Percentiles rank a stretch among this genome's conserved stretches.
Evolutionary conservation across 2,329 filamentous ascomycete species (phyloP).

Genomic region (Penicillium sp.): DNA sequence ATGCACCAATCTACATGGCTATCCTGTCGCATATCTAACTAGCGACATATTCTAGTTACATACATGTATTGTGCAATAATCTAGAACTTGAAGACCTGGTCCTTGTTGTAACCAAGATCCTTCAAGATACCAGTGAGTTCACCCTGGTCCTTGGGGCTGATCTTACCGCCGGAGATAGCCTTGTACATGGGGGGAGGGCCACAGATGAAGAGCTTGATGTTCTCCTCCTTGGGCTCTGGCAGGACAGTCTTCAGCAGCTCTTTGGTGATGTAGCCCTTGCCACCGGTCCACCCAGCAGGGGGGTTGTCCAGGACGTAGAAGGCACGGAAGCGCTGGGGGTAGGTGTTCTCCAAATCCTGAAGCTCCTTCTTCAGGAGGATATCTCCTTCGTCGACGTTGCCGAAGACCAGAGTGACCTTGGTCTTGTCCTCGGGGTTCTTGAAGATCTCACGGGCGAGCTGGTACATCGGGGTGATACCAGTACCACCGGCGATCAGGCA

Average conservation of each 20-base stretch:
- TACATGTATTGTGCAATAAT: constrained; percentile 16
- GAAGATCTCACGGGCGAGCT: constrained; percentile 88
- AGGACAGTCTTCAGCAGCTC: constrained; percentile 92
- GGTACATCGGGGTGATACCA: constrained; percentile 97
- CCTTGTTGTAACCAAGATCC: constrained; percentile 78
- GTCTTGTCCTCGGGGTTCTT: constrained; percentile 96
- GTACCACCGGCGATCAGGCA: constrained; percentile 80
- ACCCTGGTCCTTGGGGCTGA: constrained; percentile 89
- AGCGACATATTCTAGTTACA: constrained; percentile 15
- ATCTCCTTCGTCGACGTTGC: constrained; percentile 85
- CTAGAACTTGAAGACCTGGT: constrained; percentile 97
- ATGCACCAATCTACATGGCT: constrained; percentile 21
- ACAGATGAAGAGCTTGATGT: constrained; percentile 96
- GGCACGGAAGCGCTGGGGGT: constrained; percentile 89
- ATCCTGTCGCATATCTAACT: neutral
- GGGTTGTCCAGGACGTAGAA: constrained; percentile 92
- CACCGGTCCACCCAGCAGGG: constrained; percentile 72
- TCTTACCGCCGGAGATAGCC: constrained; percentile 84
- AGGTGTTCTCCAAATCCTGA: constrained; percentile 85
- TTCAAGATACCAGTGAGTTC: constrained; percentile 79
- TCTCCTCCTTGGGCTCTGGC: constrained; percentile 84
- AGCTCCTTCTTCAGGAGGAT: constrained; percentile 88
- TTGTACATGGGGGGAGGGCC: constrained; percentile 93
- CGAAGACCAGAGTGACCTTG: constrained; percentile 93
- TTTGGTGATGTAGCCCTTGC: constrained; percentile 80